Conservation (phyloP, 169 alveolate species). For the Cryptosporidium parvum region DNA sequence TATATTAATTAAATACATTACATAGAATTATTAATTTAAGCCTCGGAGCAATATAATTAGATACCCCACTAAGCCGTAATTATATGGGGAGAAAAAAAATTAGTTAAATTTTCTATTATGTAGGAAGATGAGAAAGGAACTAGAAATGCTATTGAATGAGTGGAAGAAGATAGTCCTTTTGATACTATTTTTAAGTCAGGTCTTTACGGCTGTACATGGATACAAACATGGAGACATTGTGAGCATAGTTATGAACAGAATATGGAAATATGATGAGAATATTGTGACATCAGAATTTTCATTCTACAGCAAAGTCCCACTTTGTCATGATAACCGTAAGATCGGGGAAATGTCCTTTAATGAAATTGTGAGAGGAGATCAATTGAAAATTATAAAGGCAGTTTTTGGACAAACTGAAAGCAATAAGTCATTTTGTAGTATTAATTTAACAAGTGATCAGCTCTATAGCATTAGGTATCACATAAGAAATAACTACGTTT, state of each 20-base stretch:
- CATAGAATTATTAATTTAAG: not conserved
- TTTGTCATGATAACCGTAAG: conserved; percentile 16
- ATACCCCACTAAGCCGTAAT: conserved; percentile 52
- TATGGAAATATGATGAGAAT: conserved; percentile 71
- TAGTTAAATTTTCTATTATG: conserved; percentile 25
- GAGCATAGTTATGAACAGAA: conserved; percentile 40
- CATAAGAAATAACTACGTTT: conserved; percentile 31
- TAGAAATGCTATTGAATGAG: not conserved
- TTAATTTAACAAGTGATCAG: conserved; percentile 22
- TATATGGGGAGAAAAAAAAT: not conserved
- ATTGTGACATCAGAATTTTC: conserved; percentile 45
- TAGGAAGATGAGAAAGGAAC: conserved; percentile 45
- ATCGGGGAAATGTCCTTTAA: conserved; percentile 46
- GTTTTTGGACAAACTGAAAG: conserved; percentile 14
- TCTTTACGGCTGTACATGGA: not conserved
- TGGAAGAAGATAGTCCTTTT: conserved; percentile 5
- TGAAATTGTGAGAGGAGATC: conserved; percentile 69
- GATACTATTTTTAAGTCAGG: not conserved
- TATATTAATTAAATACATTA: not conserved
- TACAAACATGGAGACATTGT: conserved; percentile 62
- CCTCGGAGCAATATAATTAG: conserved; percentile 21
- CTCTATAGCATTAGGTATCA: conserved; percentile 31
- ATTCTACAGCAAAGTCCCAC: conserved; percentile 55
- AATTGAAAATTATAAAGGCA: conserved; percentile 24
- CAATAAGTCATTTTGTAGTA: conserved; percentile 25